These are phyloP conservation scores for Ceratobasidium sp. DNA, from an alignment of 1,284 basidiomycete species.

Conservation along the genomic window DNA sequence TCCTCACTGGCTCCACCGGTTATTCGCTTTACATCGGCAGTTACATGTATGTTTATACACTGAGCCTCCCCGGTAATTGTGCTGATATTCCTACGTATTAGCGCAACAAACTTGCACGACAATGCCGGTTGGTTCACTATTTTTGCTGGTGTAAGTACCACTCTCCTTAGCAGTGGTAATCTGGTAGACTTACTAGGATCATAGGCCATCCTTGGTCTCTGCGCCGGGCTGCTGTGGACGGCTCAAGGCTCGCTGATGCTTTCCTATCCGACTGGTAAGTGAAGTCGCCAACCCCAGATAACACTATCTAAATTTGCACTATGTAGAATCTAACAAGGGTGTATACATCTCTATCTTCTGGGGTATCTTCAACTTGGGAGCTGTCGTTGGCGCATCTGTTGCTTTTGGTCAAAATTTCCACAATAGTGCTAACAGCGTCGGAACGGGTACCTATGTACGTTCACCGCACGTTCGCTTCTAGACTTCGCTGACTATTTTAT, in stretches of 20 bases:
- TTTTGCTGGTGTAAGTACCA: conserved; percentile 65
- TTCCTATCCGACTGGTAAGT: conserved; percentile 72
- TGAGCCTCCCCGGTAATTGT: conserved; percentile 51
- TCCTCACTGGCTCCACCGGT: conserved; percentile 77
- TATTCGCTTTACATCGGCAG: conserved; percentile 82
- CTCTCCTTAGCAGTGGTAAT: background rate
- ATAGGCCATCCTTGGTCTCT: conserved; percentile 80
- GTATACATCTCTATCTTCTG: conserved; percentile 82
- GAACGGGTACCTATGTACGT: conserved; percentile 73
- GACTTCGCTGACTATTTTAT: conserved; percentile 21
- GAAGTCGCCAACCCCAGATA: no score
- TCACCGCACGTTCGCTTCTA: conserved; percentile 2
- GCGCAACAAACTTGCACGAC: conserved; percentile 76
- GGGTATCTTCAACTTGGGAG: conserved; percentile 76
- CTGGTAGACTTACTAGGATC: background rate
- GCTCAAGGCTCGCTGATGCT: conserved; percentile 88
- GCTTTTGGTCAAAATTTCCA: conserved; percentile 68
- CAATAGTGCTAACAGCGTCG: conserved; percentile 59
- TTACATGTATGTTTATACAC: conserved; percentile 65
- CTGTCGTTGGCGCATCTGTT: conserved; percentile 76
- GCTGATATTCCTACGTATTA: conserved; percentile 53
- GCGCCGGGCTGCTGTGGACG: conserved; percentile 88
- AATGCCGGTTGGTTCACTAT: conserved; percentile 75
- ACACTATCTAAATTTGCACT: background rate
- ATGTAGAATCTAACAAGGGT: conserved; percentile 78